These are phyloP conservation scores for Pythium insidiosum DNA, from an alignment of 352 stramenopile genomes.

Conservation along the genomic window DNA sequence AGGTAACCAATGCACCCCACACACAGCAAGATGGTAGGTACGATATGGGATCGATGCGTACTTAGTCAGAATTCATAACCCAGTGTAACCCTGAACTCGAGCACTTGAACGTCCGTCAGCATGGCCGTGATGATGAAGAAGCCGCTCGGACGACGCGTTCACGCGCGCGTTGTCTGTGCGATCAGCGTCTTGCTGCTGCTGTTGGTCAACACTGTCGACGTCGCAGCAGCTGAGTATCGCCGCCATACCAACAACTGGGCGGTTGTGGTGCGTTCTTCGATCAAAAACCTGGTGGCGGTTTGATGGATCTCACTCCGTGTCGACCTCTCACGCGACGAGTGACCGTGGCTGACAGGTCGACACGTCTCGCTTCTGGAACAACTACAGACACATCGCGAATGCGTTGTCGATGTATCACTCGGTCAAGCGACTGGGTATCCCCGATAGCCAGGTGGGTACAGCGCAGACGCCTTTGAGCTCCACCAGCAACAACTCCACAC, in stretches of 20 bases:
- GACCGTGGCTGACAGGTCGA: constrained; percentile 84
- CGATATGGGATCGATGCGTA: too few species aligned
- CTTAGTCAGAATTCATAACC: too few species aligned
- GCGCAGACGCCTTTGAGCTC: too few species aligned
- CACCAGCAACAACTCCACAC: too few species aligned
- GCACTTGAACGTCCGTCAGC: background rate
- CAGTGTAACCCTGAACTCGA: too few species aligned
- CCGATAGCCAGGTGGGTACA: constrained; percentile 82
- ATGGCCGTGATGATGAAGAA: background rate
- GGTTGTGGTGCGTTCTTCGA: constrained; percentile 45
- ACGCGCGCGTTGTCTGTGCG: too few species aligned
- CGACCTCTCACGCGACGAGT: too few species aligned
- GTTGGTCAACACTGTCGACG: background rate
- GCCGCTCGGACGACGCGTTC: background rate
- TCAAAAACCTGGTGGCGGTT: too few species aligned
- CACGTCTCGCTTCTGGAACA: constrained; percentile 96
- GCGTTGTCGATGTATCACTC: constrained; percentile 92
- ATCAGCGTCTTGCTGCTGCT: constrained; percentile 3
- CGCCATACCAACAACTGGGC: constrained; percentile 86
- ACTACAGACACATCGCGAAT: constrained; percentile 96
- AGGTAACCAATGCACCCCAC: too few species aligned
- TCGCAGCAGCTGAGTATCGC: constrained; percentile 28
- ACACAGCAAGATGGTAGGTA: too few species aligned
- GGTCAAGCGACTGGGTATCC: constrained; percentile 89
- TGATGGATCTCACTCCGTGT: too few species aligned